These are phyloP conservation scores for Wickerhamomyces pijperi DNA, from an alignment of 805 yeast genomes.

Conservation along the genomic window DNA sequence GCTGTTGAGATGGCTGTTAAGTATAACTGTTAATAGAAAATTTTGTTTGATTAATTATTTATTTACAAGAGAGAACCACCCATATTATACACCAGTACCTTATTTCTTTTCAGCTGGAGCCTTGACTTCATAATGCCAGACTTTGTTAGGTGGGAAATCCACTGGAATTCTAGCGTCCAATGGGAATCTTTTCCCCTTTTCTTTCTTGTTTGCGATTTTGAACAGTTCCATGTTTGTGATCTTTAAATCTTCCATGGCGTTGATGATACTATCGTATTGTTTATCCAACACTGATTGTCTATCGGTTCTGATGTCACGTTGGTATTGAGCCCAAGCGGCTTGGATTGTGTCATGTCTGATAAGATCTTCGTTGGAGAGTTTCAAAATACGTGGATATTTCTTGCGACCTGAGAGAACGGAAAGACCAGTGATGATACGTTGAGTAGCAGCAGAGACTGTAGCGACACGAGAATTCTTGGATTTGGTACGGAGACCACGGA, in stretches of 20 bases:
- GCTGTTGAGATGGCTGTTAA: slow-evolving; percentile 88
- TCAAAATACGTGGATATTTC: slow-evolving; percentile 77
- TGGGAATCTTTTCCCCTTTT: slow-evolving; percentile 55
- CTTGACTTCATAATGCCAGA: slow-evolving; percentile 60
- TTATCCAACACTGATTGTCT: slow-evolving; percentile 31
- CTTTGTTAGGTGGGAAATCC: slow-evolving; percentile 71
- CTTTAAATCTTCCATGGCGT: slow-evolving; percentile 66
- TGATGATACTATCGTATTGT: slow-evolving; percentile 56
- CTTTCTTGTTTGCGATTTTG: slow-evolving; percentile 47
- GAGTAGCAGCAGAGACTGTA: slow-evolving; percentile 31
- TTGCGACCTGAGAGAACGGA: slow-evolving; percentile 79
- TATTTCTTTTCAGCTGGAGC: slow-evolving; percentile 12
- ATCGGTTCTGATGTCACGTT: slow-evolving; percentile 36
- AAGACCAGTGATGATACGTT: slow-evolving; percentile 40
- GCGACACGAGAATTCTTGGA: slow-evolving; percentile 17
- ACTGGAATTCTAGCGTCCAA: slow-evolving; percentile 82
- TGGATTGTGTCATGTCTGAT: slow-evolving; percentile 75
- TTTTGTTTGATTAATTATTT: not conserved
- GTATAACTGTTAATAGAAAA: slow-evolving; percentile 10
- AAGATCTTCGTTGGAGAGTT: slow-evolving; percentile 67
- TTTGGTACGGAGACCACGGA: slow-evolving; percentile 41
- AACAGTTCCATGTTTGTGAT: slow-evolving; percentile 41
- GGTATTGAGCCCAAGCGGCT: slow-evolving; percentile 68
- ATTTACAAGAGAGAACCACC: not conserved
- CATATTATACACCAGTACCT: not conserved